phyloP scores from a whole-genome alignment of 768 basidiomycete genomes.

The Kondoa malvinella region DNA sequence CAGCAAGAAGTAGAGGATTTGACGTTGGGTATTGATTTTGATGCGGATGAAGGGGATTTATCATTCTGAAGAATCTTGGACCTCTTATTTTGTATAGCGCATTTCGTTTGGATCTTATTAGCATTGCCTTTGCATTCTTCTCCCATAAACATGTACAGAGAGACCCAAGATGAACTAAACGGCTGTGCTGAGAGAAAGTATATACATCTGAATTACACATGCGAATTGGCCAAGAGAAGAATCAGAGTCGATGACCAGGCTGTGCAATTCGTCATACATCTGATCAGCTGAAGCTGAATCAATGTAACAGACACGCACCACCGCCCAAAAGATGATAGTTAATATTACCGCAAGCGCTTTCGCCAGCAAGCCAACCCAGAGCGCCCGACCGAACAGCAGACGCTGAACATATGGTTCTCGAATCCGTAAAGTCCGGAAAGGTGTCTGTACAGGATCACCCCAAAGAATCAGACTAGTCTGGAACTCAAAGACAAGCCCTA shows the following conservation, averaged over 20 bases:
- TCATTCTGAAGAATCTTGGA: neutral
- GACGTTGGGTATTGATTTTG: neutral
- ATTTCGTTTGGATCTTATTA: neutral
- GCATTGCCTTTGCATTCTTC: no score
- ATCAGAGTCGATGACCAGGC: neutral
- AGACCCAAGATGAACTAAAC: no score
- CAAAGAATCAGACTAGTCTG: neutral
- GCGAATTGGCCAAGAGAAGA: neutral
- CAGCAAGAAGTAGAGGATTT: neutral
- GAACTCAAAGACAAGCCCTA: neutral
- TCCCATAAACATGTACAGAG: no score
- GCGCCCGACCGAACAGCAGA: constrained; percentile 67
- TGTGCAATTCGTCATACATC: neutral
- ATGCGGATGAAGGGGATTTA: neutral
- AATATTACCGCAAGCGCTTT: constrained; percentile 58
- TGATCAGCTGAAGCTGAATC: neutral
- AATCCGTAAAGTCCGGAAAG: constrained; percentile 69
- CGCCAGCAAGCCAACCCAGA: constrained; percentile 51
- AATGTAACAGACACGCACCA: constrained; percentile 72
- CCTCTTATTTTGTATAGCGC: neutral
- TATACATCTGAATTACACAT: neutral
- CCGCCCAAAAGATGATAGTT: constrained; percentile 74
- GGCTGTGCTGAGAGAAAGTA: neutral
- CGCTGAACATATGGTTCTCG: constrained; percentile 88
- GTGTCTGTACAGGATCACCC: constrained; percentile 37